Evolutionary conservation across 2,329 filamentous ascomycete genomes (phyloP).

Genomic region (Elsinoe perseae): DNA sequence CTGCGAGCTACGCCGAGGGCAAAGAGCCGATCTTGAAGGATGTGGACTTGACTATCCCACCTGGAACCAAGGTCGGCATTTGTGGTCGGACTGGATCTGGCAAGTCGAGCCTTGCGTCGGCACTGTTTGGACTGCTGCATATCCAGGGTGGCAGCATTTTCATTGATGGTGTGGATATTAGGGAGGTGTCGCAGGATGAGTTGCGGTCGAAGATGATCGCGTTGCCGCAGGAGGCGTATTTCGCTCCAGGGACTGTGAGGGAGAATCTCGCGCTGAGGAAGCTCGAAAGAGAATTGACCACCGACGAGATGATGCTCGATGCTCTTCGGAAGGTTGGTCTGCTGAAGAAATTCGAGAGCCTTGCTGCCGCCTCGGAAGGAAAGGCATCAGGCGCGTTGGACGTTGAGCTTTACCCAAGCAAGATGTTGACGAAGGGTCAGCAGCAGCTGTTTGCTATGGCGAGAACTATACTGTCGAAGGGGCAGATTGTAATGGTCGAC

Average conservation of each 20-base stretch:
- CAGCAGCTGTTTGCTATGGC: constrained; percentile 45
- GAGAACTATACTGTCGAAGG: constrained; percentile 37
- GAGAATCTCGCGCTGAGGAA: constrained; percentile 42
- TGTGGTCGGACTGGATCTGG: constrained; percentile 50
- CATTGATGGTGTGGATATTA: constrained; percentile 44
- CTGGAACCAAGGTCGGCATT: constrained; percentile 45
- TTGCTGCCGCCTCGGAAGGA: constrained; percentile 21
- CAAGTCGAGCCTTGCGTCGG: constrained; percentile 44
- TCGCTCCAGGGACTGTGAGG: constrained; percentile 42
- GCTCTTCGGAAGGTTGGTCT: constrained; percentile 43
- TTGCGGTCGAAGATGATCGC: constrained; percentile 42
- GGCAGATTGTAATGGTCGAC: constrained; percentile 40
- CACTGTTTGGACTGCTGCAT: constrained; percentile 45
- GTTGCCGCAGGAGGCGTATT: constrained; percentile 47
- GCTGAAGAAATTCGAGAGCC: constrained; percentile 33
- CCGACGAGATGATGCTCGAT: constrained; percentile 35
- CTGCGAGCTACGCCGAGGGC: constrained; percentile 22
- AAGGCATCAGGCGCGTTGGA: constrained; percentile 7
- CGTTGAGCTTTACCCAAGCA: constrained; percentile 14
- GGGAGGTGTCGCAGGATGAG: constrained; percentile 35
- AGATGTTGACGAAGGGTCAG: constrained; percentile 39
- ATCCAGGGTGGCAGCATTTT: constrained; percentile 36
- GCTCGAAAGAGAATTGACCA: constrained; percentile 21
- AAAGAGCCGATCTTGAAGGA: constrained; percentile 37
- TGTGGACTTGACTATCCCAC: constrained; percentile 39